Percentiles rank a stretch among this genome's conserved stretches.
Evolutionary conservation across 371 early-diverging fungal species (phyloP).

Genomic region (Rhizopus delemar): DNA sequence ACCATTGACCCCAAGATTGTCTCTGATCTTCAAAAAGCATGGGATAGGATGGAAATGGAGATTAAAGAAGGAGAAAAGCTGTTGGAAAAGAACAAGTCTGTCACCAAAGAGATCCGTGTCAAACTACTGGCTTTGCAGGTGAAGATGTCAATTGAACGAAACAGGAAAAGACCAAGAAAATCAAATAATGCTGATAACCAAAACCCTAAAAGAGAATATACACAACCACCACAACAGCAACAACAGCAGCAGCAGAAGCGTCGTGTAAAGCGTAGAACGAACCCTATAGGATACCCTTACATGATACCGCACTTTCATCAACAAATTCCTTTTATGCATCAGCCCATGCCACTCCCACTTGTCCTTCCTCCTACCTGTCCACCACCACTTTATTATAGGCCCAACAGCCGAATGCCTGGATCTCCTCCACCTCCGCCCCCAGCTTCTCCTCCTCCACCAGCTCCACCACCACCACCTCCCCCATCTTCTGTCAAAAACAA

Average conservation of each 20-base stretch:
- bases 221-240: neutral
- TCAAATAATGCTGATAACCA: neutral
- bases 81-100: too few species aligned
- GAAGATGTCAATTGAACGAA: neutral
- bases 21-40: neutral
- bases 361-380: slow-evolving; percentile 2
- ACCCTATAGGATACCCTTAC: too few species aligned
- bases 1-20: neutral
- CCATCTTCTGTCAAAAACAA: slow-evolving; percentile 2
- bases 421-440: neutral
- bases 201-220: neutral
- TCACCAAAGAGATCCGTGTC: too few species aligned
- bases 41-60: too few species aligned
- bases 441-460: slow-evolving; percentile 1
- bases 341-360: neutral
- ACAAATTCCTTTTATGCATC: slow-evolving; percentile 4
- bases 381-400: too few species aligned
- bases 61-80: neutral
- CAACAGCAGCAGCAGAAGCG: neutral
- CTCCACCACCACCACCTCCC: slow-evolving; percentile 16
- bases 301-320: neutral
- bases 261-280: neutral
- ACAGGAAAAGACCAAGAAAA: neutral
- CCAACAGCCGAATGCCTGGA: neutral
- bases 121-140: neutral